phyloP scores from a whole-genome alignment of 495 filamentous ascomycete genomes.

The Durotheca rogersii region DNA sequence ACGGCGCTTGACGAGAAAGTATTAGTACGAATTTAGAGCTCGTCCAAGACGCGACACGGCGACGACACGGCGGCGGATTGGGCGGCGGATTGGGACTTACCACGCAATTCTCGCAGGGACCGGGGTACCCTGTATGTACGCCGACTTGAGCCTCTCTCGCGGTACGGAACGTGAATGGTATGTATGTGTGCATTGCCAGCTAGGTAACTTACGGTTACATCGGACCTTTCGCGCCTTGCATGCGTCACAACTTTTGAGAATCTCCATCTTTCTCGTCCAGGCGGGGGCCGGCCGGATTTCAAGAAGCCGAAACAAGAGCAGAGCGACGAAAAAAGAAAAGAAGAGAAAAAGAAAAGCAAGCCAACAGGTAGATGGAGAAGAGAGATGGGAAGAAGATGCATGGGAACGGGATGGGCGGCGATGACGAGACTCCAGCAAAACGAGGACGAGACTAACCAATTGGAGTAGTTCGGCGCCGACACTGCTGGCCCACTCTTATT shows the following conservation, averaged over 20 bases:
- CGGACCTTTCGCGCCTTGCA: constrained; percentile 40
- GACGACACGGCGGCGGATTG: too few species aligned
- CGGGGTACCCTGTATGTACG: constrained; percentile 19
- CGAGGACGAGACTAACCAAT: background rate
- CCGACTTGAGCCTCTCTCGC: constrained; percentile 11
- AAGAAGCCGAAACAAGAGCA: background rate
- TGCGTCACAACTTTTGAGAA: constrained; percentile 34
- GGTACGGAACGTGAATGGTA: background rate
- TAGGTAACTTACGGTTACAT: constrained; percentile 31
- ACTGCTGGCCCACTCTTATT: background rate
- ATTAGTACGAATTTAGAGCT: constrained; percentile 13
- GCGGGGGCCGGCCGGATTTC: background rate
- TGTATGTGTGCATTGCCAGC: too few species aligned
- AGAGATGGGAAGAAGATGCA: background rate
- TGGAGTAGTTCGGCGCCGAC: constrained; percentile 16
- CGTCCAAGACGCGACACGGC: background rate
- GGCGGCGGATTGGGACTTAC: constrained; percentile 15
- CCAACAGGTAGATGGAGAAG: background rate
- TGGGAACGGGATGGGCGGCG: background rate
- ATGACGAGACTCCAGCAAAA: background rate
- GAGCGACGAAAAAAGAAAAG: background rate
- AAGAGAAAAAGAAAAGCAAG: background rate
- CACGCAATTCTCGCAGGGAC: constrained; percentile 29
- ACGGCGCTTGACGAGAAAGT: constrained; percentile 21
- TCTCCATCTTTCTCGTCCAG: constrained; percentile 4